Evolutionary conservation across 2,329 filamentous ascomycete species (phyloP).

Genomic region (Penicillium occitanis): DNA sequence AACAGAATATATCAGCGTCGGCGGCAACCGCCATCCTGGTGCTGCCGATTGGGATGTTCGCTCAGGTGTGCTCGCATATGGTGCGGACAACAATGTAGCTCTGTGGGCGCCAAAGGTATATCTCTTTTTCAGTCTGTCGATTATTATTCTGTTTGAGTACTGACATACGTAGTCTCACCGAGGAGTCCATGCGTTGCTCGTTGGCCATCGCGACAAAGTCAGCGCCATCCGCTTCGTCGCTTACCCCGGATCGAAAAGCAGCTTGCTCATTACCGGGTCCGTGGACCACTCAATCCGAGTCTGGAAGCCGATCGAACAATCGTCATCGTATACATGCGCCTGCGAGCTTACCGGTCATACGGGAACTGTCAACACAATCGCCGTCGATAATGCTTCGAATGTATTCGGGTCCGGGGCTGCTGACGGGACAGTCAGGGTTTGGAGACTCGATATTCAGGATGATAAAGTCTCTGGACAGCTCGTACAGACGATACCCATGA

Average conservation of each 20-base stretch:
- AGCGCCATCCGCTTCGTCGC: slow-evolving; percentile 81
- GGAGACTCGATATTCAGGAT: slow-evolving; percentile 57
- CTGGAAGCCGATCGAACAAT: slow-evolving; percentile 46
- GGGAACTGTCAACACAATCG: slow-evolving; percentile 69
- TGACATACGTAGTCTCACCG: slow-evolving; percentile 30
- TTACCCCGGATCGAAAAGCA: slow-evolving; percentile 45
- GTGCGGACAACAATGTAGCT: slow-evolving; percentile 83
- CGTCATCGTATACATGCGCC: slow-evolving; percentile 41
- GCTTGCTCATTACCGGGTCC: slow-evolving; percentile 72
- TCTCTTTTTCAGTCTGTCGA: too few species aligned
- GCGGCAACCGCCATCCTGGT: slow-evolving; percentile 85
- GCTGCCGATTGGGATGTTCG: slow-evolving; percentile 82
- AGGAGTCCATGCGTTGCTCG: slow-evolving; percentile 68
- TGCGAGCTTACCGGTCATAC: slow-evolving; percentile 64
- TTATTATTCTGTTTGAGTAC: background rate
- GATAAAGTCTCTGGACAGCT: slow-evolving; percentile 43
- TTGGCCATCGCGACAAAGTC: slow-evolving; percentile 75
- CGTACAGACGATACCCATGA: slow-evolving; percentile 68
- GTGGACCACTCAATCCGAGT: slow-evolving; percentile 75
- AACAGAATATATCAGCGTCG: slow-evolving; percentile 65
- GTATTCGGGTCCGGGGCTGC: slow-evolving; percentile 62
- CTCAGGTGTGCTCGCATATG: slow-evolving; percentile 76
- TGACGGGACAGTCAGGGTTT: slow-evolving; percentile 64
- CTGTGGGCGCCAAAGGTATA: slow-evolving; percentile 79
- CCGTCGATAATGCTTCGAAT: slow-evolving; percentile 45